A percentile compares a stretch with the other conserved stretches of the same genome.
Evolutionary conservation across 2,329 filamentous ascomycete genomes (phyloP).

Genomic region (Thelonectria discophora): DNA sequence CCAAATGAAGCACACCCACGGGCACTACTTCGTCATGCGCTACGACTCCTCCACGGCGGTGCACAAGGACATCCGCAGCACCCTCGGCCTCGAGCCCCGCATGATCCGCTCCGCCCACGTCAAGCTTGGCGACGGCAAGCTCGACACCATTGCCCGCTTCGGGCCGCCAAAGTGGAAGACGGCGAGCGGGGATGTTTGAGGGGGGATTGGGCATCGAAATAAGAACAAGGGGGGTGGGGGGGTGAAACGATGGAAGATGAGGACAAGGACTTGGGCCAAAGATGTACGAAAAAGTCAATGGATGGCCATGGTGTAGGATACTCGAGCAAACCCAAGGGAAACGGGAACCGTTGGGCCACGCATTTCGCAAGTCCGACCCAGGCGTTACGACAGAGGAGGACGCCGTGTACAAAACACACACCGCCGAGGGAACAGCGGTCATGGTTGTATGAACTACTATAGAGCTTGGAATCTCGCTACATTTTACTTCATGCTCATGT

Average conservation of each 20-base stretch:
- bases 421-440: constrained; percentile 30
- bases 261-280: neutral
- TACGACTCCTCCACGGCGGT: constrained; percentile 82
- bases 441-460: constrained; percentile 41
- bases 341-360: constrained; percentile 14
- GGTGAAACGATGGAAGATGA: too few species aligned
- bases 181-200: constrained; percentile 44
- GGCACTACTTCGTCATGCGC: constrained; percentile 98
- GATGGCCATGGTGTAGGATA: constrained; percentile 36
- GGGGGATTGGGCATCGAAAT: neutral
- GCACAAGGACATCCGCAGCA: constrained; percentile 78
- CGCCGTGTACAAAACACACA: constrained; percentile 40
- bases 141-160: constrained; percentile 61
- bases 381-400: constrained; percentile 32
- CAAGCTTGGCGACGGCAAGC: constrained; percentile 76
- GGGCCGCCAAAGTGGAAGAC: constrained; percentile 61
- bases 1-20: constrained; percentile 82
- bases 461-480: constrained; percentile 32
- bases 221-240: neutral
- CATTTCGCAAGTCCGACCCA: constrained; percentile 18
- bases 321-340: constrained; percentile 9
- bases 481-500: neutral
- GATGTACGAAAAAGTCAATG: neutral
- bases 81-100: constrained; percentile 84
- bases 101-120: constrained; percentile 90